phyloP scores from a whole-genome alignment of 139 green algal genomes.

The Chara braunii region DNA sequence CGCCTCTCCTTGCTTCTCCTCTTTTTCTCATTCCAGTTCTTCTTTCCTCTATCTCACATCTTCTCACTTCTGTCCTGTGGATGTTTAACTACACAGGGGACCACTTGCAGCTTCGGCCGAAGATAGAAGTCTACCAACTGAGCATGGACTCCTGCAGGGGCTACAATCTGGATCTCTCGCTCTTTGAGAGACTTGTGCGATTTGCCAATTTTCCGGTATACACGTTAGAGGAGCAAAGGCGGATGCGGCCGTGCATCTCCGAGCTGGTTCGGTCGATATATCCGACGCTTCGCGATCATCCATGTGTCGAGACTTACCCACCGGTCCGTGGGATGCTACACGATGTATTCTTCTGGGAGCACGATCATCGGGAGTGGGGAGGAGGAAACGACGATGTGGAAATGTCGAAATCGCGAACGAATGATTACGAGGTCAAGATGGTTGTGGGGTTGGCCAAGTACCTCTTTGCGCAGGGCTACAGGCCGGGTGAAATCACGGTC shows the following conservation, averaged over 20 bases:
- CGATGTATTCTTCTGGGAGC: conserved; percentile 51
- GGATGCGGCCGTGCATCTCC: conserved; percentile 57
- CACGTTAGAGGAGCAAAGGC: conserved; percentile 52
- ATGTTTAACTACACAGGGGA: conserved; percentile 67
- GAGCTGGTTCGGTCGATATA: conserved; percentile 49
- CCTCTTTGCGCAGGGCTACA: conserved; percentile 42
- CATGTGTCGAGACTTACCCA: conserved; percentile 2
- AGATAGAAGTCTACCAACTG: conserved; percentile 53
- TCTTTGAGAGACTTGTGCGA: conserved; percentile 45
- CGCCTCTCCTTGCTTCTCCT: no score
- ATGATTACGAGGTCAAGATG: conserved; percentile 57
- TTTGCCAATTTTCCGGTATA: conserved; percentile 37
- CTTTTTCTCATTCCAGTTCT: no score
- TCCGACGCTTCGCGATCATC: conserved; percentile 33
- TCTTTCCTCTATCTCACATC: no score
- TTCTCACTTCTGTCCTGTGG: no score
- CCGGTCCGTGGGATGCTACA: not conserved
- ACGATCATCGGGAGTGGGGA: conserved; percentile 50
- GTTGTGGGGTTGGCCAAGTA: conserved; percentile 41
- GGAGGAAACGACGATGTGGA: not conserved
- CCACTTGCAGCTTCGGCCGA: conserved; percentile 61
- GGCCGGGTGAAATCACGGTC: no score
- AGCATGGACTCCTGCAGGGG: conserved; percentile 35
- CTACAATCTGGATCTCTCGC: conserved; percentile 41
- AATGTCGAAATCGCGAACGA: conserved; percentile 41